A percentile compares a stretch with the other conserved stretches of the same genome.
phyloP scores from a whole-genome alignment of 768 basidiomycete genomes.

The Clitopilus hobsonii region DNA sequence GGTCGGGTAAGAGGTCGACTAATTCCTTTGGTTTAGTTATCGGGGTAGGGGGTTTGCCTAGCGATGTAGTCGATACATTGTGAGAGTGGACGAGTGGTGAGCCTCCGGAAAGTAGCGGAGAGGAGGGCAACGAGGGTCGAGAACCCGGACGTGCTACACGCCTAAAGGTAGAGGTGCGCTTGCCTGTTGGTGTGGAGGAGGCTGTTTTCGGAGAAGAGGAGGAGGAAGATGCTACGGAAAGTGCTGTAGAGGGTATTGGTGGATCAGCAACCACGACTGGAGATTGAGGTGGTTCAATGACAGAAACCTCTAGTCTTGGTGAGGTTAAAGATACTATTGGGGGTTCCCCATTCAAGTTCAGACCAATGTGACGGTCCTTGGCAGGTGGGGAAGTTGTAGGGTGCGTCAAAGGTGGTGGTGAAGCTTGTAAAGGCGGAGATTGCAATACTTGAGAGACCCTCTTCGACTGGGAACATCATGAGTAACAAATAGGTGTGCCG shows the following conservation, averaged over 20 bases:
- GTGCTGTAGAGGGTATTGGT: constrained; percentile 6
- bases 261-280: constrained; percentile 5
- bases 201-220: neutral
- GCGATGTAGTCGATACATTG: constrained; percentile 9
- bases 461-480: constrained; percentile 6
- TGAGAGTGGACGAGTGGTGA: constrained; percentile 10
- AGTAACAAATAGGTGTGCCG: constrained; percentile 4
- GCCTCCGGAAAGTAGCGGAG: constrained; percentile 24
- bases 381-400: neutral
- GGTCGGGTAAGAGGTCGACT: neutral
- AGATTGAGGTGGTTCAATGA: neutral
- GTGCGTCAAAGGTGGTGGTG: constrained; percentile 19
- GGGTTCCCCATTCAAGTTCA: neutral
- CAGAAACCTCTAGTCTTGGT: neutral
- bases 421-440: constrained; percentile 33
- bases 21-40: neutral
- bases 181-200: constrained; percentile 12
- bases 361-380: neutral
- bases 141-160: constrained; percentile 37
- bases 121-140: constrained; percentile 26
- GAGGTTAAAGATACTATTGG: neutral
- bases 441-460: too few relatives aligned
- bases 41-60: neutral
- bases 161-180: constrained; percentile 40
- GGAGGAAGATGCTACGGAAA: constrained; percentile 1